phyloP scores from a whole-genome alignment of 352 stramenopile species.

The Thraustotheca clavata region DNA sequence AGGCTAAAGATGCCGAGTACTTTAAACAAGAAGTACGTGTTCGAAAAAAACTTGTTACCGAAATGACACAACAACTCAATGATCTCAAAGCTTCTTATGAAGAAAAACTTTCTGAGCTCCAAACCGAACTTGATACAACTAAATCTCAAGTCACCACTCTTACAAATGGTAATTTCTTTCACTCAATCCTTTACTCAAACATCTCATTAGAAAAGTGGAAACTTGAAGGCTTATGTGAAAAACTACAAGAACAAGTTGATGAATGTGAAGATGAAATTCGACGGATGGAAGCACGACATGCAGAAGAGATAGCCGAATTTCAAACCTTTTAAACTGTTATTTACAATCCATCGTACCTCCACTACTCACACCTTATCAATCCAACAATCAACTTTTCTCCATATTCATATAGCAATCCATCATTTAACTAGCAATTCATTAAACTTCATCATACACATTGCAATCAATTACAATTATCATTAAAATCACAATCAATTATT shows the following conservation, averaged over 20 bases:
- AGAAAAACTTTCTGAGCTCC: neutral
- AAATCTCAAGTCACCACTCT: neutral
- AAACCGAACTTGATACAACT: neutral
- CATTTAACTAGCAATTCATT: no score
- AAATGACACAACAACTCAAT: constrained; percentile 28
- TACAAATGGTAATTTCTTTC: neutral
- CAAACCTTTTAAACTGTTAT: constrained; percentile 20
- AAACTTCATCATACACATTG: no score
- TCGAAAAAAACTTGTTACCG: constrained; percentile 29
- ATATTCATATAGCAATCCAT: no score
- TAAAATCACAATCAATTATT: no score
- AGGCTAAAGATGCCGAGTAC: constrained; percentile 36
- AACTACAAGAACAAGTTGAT: constrained; percentile 48
- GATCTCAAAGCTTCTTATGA: constrained; percentile 25
- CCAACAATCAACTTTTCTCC: neutral
- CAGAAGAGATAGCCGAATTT: constrained; percentile 20
- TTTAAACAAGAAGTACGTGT: constrained; percentile 50
- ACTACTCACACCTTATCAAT: neutral
- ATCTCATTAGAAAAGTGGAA: constrained; percentile 7
- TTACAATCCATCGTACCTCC: no score
- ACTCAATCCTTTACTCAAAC: neutral
- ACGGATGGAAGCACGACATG: constrained; percentile 55
- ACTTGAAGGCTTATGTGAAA: constrained; percentile 16
- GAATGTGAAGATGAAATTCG: constrained; percentile 82
- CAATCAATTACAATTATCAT: no score